These are phyloP conservation scores for Lenzites betulinus DNA, from an alignment of 768 basidiomycete species.

Conservation along the genomic window DNA sequence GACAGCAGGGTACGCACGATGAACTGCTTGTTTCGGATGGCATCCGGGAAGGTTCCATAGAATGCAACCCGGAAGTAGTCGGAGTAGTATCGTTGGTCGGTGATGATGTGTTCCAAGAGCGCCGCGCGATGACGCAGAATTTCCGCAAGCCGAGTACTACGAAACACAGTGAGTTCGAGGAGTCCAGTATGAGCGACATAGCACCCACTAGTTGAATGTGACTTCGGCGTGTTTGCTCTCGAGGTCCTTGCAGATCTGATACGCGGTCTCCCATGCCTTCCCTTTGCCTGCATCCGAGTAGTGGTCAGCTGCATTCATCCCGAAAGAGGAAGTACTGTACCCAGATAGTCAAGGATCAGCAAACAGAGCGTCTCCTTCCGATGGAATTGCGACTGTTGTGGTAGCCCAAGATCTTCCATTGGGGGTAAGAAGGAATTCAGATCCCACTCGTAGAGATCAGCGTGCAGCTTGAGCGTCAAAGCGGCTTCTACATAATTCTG, in stretches of 20 bases:
- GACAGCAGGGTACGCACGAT: constrained; percentile 53
- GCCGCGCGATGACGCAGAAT: constrained; percentile 87
- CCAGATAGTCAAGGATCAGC: constrained; percentile 91
- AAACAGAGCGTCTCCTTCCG: constrained; percentile 92
- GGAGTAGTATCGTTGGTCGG: constrained; percentile 80
- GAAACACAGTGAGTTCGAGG: neutral
- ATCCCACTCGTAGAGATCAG: constrained; percentile 93
- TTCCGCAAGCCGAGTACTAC: constrained; percentile 78
- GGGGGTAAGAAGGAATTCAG: constrained; percentile 77
- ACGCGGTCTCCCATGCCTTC: constrained; percentile 95
- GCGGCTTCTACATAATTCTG: constrained; percentile 95
- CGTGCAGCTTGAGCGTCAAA: constrained; percentile 88
- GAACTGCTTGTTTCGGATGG: constrained; percentile 87
- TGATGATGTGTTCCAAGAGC: constrained; percentile 82
- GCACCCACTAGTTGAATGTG: constrained; percentile 81
- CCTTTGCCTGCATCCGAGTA: constrained; percentile 68
- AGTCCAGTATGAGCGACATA: neutral
- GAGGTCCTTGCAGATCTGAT: constrained; percentile 91
- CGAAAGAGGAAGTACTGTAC: constrained; percentile 41
- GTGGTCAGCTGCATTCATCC: constrained; percentile 7
- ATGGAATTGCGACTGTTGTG: constrained; percentile 91
- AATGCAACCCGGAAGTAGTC: constrained; percentile 95
- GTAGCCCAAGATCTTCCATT: constrained; percentile 87
- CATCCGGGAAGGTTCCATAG: constrained; percentile 87
- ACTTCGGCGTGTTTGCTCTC: constrained; percentile 85